Conservation (phyloP, 768 basidiomycete genomes). For the Mycena capillaripes region DNA sequence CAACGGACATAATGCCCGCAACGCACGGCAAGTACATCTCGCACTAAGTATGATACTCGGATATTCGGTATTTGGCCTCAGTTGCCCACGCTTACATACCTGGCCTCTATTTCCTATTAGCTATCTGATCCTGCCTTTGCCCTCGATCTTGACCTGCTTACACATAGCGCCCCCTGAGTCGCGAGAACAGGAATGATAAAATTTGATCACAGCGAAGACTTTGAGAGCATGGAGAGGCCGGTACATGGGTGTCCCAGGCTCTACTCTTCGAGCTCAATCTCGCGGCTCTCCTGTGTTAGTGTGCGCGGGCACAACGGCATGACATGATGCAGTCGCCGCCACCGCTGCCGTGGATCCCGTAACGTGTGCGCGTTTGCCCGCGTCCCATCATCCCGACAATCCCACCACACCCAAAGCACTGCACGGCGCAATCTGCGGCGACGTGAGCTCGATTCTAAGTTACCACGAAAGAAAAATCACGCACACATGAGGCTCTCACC, state of each 20-base stretch:
- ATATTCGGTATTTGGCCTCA: too few relatives aligned
- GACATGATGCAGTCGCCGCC: conserved; percentile 46
- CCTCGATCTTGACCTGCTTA: too few relatives aligned
- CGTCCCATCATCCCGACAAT: conserved; percentile 20
- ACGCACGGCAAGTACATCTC: too few relatives aligned
- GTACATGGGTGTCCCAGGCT: conserved; percentile 9
- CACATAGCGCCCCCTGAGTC: too few relatives aligned
- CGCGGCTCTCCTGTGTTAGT: conserved; percentile 29
- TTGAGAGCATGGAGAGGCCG: neutral
- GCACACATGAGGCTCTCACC: conserved; percentile 18
- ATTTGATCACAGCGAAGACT: too few relatives aligned
- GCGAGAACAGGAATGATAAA: too few relatives aligned
- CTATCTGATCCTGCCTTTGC: too few relatives aligned
- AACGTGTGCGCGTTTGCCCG: conserved; percentile 41
- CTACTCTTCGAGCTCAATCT: conserved; percentile 33
- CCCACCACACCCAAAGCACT: conserved; percentile 12
- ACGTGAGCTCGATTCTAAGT: neutral
- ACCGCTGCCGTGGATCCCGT: conserved; percentile 49
- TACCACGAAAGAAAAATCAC: neutral
- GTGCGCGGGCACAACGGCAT: conserved; percentile 39
- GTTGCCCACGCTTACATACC: too few relatives aligned
- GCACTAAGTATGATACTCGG: too few relatives aligned
- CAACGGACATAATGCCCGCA: too few relatives aligned
- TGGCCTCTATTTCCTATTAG: too few relatives aligned
- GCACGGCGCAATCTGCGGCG: conserved; percentile 9